Evolutionary conservation across 768 basidiomycete species (phyloP).

Genomic region (Mycena haematopus): DNA sequence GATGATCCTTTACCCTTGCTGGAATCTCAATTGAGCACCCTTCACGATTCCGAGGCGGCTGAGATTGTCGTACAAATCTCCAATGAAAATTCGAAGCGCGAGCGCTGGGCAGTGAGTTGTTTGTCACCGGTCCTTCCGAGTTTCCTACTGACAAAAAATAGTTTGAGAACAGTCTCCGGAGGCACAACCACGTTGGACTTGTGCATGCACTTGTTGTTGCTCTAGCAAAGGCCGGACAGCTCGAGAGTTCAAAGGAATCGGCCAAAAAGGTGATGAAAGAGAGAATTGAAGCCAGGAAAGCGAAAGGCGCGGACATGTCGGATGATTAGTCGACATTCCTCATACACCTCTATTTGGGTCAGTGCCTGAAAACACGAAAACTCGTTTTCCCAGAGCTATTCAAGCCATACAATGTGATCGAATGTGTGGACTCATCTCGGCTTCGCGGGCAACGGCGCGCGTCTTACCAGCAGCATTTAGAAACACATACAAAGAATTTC

Average conservation of each 20-base stretch:
- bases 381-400: not conserved
- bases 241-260: slow-evolving; percentile 57
- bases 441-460: too few species aligned
- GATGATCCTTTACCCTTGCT: slow-evolving; percentile 80
- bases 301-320: slow-evolving; percentile 53
- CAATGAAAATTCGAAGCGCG: slow-evolving; percentile 76
- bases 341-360: not conserved
- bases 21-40: slow-evolving; percentile 59
- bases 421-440: not conserved
- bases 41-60: slow-evolving; percentile 53
- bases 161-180: slow-evolving; percentile 88
- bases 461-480: not conserved
- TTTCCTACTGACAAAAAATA: slow-evolving; percentile 38
- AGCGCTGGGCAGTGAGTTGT: slow-evolving; percentile 79
- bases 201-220: slow-evolving; percentile 75
- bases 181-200: slow-evolving; percentile 87
- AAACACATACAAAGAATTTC: not conserved
- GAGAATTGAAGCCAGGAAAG: slow-evolving; percentile 51
- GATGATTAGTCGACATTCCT: slow-evolving; percentile 43
- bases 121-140: slow-evolving; percentile 7
- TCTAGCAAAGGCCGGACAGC: slow-evolving; percentile 72
- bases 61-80: slow-evolving; percentile 63
- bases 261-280: slow-evolving; percentile 55
- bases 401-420: not conserved
- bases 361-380: not conserved